Evolutionary conservation across 371 early-diverging fungal genomes (phyloP).

Genomic region (Conidiobolus incongruus): DNA sequence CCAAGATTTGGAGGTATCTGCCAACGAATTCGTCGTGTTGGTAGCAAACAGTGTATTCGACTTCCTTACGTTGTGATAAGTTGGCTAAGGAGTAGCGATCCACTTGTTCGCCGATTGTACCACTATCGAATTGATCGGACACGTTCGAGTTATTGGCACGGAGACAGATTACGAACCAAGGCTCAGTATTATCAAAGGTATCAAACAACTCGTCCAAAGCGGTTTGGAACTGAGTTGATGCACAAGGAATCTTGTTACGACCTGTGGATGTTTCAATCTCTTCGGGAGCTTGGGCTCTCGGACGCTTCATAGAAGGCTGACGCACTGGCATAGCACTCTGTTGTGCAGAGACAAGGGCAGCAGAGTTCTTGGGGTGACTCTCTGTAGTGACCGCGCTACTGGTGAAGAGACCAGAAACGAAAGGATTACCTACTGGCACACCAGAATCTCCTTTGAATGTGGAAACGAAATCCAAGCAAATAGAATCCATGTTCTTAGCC

Average conservation of each 20-base stretch:
- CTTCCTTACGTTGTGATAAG: conserved; percentile 22
- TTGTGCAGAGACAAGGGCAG: conserved; percentile 31
- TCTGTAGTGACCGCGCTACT: conserved; percentile 53
- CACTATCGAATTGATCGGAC: conserved; percentile 2
- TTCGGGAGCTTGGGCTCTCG: background rate
- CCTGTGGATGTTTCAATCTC: background rate
- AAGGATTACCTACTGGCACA: conserved; percentile 26
- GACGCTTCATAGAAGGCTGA: conserved; percentile 9
- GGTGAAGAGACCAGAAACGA: conserved; percentile 56
- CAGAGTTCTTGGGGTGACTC: conserved; percentile 48
- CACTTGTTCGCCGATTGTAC: conserved; percentile 29
- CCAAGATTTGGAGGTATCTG: conserved; percentile 21
- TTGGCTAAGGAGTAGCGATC: conserved; percentile 34
- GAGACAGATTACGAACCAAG: conserved; percentile 73
- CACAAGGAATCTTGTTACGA: conserved; percentile 15
- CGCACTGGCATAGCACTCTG: conserved; percentile 29
- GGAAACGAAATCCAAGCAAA: conserved; percentile 63
- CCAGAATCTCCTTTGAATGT: conserved; percentile 34
- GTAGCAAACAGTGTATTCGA: conserved; percentile 36
- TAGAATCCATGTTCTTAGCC: conserved; percentile 38
- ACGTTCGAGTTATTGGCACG: conserved; percentile 41
- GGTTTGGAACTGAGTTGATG: conserved; percentile 41
- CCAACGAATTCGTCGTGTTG: conserved; percentile 31
- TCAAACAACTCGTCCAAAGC: conserved; percentile 54
- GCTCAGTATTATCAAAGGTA: conserved; percentile 54